Evolutionary conservation across 1,284 basidiomycete genomes (phyloP), one percentile per base, ranked within the genome.

Genomic region (Boletus mariae): DNA sequence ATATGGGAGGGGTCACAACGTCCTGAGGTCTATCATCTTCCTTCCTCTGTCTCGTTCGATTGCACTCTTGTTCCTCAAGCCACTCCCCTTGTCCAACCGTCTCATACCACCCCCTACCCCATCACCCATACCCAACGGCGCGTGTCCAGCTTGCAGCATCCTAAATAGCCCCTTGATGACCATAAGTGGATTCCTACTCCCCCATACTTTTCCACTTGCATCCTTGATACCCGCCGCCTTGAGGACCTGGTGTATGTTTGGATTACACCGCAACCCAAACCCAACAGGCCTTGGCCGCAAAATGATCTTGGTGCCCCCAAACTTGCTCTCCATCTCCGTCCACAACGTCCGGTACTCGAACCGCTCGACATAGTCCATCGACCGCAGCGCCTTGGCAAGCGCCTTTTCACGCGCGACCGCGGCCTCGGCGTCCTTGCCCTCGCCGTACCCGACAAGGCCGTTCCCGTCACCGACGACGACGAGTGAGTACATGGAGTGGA

Each of bases 211-310:
- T 28, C 92, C 96, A 61, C 89, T 92, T 44, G 92, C 82, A 71
- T 99, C 96, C 68, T 92, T 90, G 74, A 98, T 92, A 11, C 96
- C 96, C 2, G 92, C 94, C 0, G 94, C 93, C 62, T 92, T 90
- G 64, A 95, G 81, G 49, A 99, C 80, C 62, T 86, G 82, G 72
- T 98, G 94, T 51, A 98, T 77, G 62, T 89, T 83, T 8, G 92
- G 93, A 59, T 96, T 94, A 64, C 92, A 93, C 59, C 88, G 83
- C 47, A 99, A 76, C 10, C 96, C 96, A 69, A 98, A 98, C 3
- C 96, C 95, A 54, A 94, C 86, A 11, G 96, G 95, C 49, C 96
- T 80, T 0, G 93, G 93, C 44, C 95, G 82, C 65, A 98, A 74
- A 57, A 90, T 82, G 57, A 98, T 80, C 57, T 80, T 80, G 12